Evolutionary conservation across 768 basidiomycete species (phyloP).

Genomic region (Mycena capillaripes): DNA sequence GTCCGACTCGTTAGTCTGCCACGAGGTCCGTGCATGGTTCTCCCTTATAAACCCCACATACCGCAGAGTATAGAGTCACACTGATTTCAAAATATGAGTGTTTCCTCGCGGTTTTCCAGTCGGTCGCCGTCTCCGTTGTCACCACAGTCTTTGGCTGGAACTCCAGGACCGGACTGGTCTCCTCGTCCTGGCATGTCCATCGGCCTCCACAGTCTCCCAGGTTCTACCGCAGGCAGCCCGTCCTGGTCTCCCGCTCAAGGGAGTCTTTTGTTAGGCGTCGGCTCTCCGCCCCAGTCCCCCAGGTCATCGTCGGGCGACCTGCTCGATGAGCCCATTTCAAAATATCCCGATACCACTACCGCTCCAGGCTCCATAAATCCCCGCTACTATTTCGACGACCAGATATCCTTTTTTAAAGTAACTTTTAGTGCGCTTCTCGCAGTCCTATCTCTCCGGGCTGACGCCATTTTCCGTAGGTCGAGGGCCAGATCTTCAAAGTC

Average conservation of each 20-base stretch:
- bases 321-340: slow-evolving; percentile 20
- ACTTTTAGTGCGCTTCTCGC: background rate
- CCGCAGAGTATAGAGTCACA: background rate
- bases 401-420: slow-evolving; percentile 33
- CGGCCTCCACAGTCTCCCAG: slow-evolving; percentile 28
- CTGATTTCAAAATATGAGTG: slow-evolving; percentile 10
- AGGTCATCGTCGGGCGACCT: slow-evolving; percentile 12
- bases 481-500: slow-evolving; percentile 36
- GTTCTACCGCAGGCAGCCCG: slow-evolving; percentile 31
- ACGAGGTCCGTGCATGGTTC: slow-evolving; percentile 35
- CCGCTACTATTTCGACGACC: slow-evolving; percentile 38
- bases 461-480: slow-evolving; percentile 26
- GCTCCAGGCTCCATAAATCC: slow-evolving; percentile 20
- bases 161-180: slow-evolving; percentile 31
- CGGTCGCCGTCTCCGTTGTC: slow-evolving; percentile 32
- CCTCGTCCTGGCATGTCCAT: slow-evolving; percentile 33
- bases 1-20: slow-evolving; percentile 11
- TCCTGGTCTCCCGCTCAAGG: slow-evolving; percentile 35
- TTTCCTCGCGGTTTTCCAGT: slow-evolving; percentile 21
- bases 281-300: slow-evolving; percentile 19
- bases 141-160: slow-evolving; percentile 25
- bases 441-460: background rate
- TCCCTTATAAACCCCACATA: slow-evolving; percentile 27
- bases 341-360: slow-evolving; percentile 18
- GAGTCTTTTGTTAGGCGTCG: slow-evolving; percentile 29